Base-by-base conservation (phyloP, 1,139 yeast species). In the Pichia terricola region DNA sequence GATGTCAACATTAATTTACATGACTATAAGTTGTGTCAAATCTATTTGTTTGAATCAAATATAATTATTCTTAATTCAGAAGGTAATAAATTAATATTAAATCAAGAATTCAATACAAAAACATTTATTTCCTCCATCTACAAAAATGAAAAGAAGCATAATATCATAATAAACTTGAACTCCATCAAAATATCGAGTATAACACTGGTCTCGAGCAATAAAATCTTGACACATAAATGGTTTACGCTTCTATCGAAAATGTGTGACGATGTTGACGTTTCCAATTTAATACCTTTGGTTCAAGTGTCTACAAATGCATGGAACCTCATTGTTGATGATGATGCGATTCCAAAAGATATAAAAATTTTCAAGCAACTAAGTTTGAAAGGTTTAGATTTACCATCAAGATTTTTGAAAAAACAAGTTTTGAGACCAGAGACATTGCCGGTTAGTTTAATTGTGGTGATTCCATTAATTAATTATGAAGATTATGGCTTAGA, bases 221-320 rank as follows among this genome's bases (percentile, higher is more conserved):
- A 60, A 22, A 57, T 72, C 11, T 56, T 71, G 1, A 56, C 67
- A 4, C 55, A 63, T 25, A 73, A 73, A 54, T 75, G 79, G 74
- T 40, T 45, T 55, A 65, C 45, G 57, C 62, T 41, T 54, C 57
- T 47, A 46, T 66, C 44, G 45, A 56, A 46, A 53, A 59, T 54
- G 36, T 43, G 51, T 1, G 43, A 41, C 31, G 44, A 50, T 45
- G 53, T 35, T 3, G 16, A 33, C 7, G 40, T 52, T n/a, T 44
- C 56, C 3, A 45, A 49, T 16, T 50, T 50, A 1, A 59, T 72
- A 2, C 70, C 75, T 7, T 51, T 73, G 28, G 63, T 63, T 38
- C 78, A 75, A 53, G 59, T 76, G 48, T 72, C 83, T 1, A 65
- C 73, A 1, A 77, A 72, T 48, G 72, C 71, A 0, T 75, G 82